Evolutionary conservation across 2,329 filamentous ascomycete genomes (phyloP), one percentile per base, ranked within the genome.

Genomic region (Fusarium verrucosum): DNA sequence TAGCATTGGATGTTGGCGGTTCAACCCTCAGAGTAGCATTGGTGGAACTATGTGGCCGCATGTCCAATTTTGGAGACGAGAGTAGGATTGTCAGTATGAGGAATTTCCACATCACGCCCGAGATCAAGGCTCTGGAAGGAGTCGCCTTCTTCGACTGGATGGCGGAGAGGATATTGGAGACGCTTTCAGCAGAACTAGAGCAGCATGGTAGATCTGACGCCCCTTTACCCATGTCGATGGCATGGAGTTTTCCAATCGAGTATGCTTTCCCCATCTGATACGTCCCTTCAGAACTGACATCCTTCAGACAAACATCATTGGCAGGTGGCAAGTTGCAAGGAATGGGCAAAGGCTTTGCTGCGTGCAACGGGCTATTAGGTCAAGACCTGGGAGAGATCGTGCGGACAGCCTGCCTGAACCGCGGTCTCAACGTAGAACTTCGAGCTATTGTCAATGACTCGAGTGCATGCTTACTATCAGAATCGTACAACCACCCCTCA

Each of bases 211-310:
- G 67, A 38, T 71, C 74, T 7, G 77, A 79, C 22, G 74, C 78
- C 3, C 80, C 83, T 25, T 76, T 90, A 47, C 83, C 82, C 10
- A 80, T 89, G 77, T 87, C 87, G 2, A 74, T 90, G 60, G 85
- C 88, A 7, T 90, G 88, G 87, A 90, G 87, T 57, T 91, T 91
- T 68, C 88, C 88, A 23, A 86, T 90, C 40, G 85, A 90, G 85
- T 80, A 26, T 25, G 42, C 36, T 40, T 33, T n/a, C 28, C 8
- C 37, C 19, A 19, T 35, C 16, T n/a, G 9, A 46, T 14, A 17
- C 23, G 13, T 46, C 25, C 28, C 26, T 45, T 19, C 22, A 41
- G 61, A 43, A 22, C 72, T 77, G 58, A 76, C 68, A 51, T 35
- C 23, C 35, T 3, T 19, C 4, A 89, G 87, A 65, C 88, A 90